Evolutionary conservation across 345 rosid species (phyloP), one percentile per base, ranked within the genome.

Genomic region (Anastatica hierochuntica): DNA sequence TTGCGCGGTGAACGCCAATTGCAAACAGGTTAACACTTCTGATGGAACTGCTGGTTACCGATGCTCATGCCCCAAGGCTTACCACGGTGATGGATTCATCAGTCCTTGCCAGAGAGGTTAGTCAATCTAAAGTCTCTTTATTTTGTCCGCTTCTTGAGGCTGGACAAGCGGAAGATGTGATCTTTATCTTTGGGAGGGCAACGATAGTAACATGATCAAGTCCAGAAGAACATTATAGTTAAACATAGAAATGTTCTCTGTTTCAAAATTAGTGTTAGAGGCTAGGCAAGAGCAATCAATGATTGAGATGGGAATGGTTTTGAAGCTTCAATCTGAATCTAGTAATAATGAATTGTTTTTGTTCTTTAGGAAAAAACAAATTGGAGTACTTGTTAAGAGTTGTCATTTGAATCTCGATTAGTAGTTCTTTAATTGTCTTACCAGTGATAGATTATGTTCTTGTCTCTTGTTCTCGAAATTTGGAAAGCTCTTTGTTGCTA

Each of bases 81-180:
- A 68, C 52, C 31, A 16, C 14, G 94, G 95, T 9, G 90, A 88
- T 16, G 96, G 95, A 29, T 88, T 68, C 64, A 12, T 0, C 15
- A 16, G 11, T 10, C 79, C 86, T 51, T 92, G 98, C 72, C 65
- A 41, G 66, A 73, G 51, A 70, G 79, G 98, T 92, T 52, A 77
- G 94, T 76, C 76, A 66, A 41, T 50, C 18, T 40, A 10, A 39
- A 40, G 40, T 35, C 16, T 56, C 31, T 0, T 21, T 4, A 33
- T 33, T 12, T 33, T 33, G 24, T 21, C 24, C 24, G n/a, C n/a
- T n/a, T n/a, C n/a, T n/a, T n/a, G n/a, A n/a, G n/a, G n/a, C n/a
- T 21, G 24, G 24, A 2, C 24, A 21, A 21, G 24, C 24, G 24
- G 24, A 21, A 21, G 5, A 21, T 21, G 24, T n/a, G n/a, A n/a